Conservation (phyloP, 495 filamentous ascomycete species). For the Corynascus novoguineensis region DNA sequence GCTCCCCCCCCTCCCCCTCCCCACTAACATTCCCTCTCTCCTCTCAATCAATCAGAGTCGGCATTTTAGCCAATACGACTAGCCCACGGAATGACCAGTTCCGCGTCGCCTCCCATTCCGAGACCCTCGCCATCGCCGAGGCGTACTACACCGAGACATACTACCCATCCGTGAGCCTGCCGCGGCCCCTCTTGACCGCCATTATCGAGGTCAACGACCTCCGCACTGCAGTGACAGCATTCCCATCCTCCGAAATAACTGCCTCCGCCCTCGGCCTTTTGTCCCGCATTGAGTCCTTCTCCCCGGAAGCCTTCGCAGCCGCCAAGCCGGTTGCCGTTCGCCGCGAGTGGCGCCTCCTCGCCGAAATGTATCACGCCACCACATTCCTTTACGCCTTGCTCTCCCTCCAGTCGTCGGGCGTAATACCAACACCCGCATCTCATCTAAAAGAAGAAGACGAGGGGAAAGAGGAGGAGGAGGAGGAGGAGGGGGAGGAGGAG, state of each 20-base stretch:
- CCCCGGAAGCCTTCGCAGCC: slow-evolving; percentile 22
- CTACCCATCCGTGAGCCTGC: slow-evolving; percentile 23
- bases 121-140: slow-evolving; percentile 16
- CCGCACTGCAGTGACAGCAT: too few relatives aligned
- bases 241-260: slow-evolving; percentile 2
- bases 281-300: slow-evolving; percentile 22
- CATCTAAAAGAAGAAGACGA: too few relatives aligned
- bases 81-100: slow-evolving; percentile 27
- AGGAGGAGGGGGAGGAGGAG: too few relatives aligned
- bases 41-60: slow-evolving; percentile 19
- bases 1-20: not conserved
- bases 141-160: slow-evolving; percentile 15
- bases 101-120: slow-evolving; percentile 9
- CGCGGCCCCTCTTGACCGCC: slow-evolving; percentile 16
- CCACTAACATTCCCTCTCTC: not conserved
- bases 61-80: slow-evolving; percentile 31
- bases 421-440: too few relatives aligned
- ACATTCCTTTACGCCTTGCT: slow-evolving; percentile 33
- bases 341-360: slow-evolving; percentile 27
- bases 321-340: not conserved
- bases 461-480: too few relatives aligned
- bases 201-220: slow-evolving; percentile 30
- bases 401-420: slow-evolving; percentile 24
- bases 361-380: slow-evolving; percentile 21
- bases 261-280: slow-evolving; percentile 17